phyloP scores from a whole-genome alignment of 345 rosid genomes.

The Rhodamnia rubescens region DNA sequence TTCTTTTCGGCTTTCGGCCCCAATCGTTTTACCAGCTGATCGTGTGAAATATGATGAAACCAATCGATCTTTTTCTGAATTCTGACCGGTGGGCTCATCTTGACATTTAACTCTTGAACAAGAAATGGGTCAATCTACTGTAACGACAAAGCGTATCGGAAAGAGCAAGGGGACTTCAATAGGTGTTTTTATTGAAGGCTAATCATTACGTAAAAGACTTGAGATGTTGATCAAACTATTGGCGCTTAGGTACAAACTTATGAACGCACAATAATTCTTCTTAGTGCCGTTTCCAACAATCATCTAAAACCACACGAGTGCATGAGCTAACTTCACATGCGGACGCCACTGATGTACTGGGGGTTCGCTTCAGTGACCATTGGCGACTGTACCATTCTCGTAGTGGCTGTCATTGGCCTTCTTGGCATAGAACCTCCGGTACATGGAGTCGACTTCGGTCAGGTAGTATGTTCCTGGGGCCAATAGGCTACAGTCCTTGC shows the following conservation, averaged over 20 bases:
- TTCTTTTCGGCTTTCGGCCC: not conserved
- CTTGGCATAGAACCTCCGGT: constrained; percentile 83
- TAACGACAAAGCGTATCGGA: not conserved
- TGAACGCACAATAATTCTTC: not conserved
- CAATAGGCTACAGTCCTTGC: constrained; percentile 75
- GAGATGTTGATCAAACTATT: not conserved
- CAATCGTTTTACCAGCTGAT: not conserved
- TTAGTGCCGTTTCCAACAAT: not conserved
- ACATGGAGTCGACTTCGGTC: constrained; percentile 84
- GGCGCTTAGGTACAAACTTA: not conserved
- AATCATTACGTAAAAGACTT: not conserved
- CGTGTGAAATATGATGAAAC: not conserved
- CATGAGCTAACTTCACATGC: not conserved
- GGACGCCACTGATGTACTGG: not conserved
- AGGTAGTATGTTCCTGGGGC: constrained; percentile 88
- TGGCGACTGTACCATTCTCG: constrained; percentile 42
- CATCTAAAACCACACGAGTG: not conserved
- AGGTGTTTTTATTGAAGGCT: not conserved
- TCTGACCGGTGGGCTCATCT: not conserved
- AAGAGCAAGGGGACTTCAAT: not conserved
- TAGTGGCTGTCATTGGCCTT: constrained; percentile 21
- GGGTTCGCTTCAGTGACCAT: constrained; percentile 44
- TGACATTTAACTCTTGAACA: not conserved
- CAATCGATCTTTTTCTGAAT: not conserved
- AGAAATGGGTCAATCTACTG: not conserved